Percentiles rank a stretch among this genome's conserved stretches.
Conservation (phyloP, 2,329 filamentous ascomycete species). For the Aschersonia sp. region DNA sequence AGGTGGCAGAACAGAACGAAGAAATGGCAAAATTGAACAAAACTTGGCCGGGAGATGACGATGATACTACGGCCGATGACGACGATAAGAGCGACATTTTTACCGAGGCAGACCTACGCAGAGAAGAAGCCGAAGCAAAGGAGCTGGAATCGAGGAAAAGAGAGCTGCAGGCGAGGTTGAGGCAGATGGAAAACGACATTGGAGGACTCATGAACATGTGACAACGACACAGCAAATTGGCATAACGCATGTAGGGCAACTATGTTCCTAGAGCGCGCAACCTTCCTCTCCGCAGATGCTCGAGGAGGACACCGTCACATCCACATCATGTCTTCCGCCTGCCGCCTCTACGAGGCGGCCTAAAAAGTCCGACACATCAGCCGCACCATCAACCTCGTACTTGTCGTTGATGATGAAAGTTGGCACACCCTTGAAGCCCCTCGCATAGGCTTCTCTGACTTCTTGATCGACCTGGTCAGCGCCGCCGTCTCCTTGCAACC, state of each 20-base stretch:
- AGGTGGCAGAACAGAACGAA: constrained; percentile 61
- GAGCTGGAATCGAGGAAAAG: constrained; percentile 41
- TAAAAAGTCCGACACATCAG: constrained; percentile 54
- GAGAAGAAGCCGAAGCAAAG: constrained; percentile 52
- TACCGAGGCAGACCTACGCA: constrained; percentile 54
- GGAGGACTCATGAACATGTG: constrained; percentile 39
- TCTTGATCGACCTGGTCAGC: constrained; percentile 42
- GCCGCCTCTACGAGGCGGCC: constrained; percentile 42
- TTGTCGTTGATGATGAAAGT: constrained; percentile 58
- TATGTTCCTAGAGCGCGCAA: not conserved
- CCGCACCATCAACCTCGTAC: constrained; percentile 55
- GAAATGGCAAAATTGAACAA: constrained; percentile 62
- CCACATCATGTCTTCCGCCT: constrained; percentile 13
- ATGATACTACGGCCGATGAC: constrained; percentile 38
- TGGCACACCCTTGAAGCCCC: constrained; percentile 52
- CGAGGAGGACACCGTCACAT: too few relatives aligned
- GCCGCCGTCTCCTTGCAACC: constrained; percentile 39
- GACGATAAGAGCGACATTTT: constrained; percentile 33
- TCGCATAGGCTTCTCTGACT: constrained; percentile 33
- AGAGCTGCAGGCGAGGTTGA: constrained; percentile 37
- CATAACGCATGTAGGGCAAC: not conserved
- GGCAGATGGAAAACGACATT: constrained; percentile 40
- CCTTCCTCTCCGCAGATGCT: not conserved
- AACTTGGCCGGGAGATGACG: constrained; percentile 40
- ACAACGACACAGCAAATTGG: constrained; percentile 9